Evolutionary conservation across 106 monocot genomes (phyloP).

Genomic region (Acorus gramineus): DNA sequence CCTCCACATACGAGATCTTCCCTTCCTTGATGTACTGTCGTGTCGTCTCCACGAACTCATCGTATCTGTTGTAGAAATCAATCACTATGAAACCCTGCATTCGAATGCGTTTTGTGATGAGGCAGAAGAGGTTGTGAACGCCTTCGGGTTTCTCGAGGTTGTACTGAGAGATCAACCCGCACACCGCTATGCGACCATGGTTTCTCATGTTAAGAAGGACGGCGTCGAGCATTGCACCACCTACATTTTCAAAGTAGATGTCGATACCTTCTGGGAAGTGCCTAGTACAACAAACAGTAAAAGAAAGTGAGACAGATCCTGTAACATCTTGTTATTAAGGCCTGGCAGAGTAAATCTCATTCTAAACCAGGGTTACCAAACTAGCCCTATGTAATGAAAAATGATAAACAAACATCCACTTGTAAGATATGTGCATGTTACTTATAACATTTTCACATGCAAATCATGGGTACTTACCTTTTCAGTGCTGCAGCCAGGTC

Average conservation of each 20-base stretch:
- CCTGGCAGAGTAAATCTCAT: too few relatives aligned
- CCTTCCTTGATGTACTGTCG: constrained; percentile 19
- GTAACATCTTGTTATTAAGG: too few relatives aligned
- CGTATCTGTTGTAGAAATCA: constrained; percentile 15
- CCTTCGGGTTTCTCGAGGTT: constrained; percentile 28
- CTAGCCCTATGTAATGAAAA: too few relatives aligned
- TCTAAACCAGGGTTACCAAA: too few relatives aligned
- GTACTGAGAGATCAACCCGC: constrained; percentile 58
- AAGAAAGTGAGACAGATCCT: not conserved
- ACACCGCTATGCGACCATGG: constrained; percentile 24
- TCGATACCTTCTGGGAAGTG: constrained; percentile 51
- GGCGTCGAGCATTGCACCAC: constrained; percentile 44
- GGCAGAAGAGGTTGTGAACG: constrained; percentile 15
- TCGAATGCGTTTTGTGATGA: constrained; percentile 12
- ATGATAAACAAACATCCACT: too few relatives aligned
- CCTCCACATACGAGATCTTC: constrained; percentile 30
- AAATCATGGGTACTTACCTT: constrained; percentile 9
- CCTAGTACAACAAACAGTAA: constrained; percentile 1
- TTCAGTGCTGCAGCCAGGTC: constrained; percentile 27
- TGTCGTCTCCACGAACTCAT: constrained; percentile 19
- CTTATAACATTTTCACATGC: not conserved
- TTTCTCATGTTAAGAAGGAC: constrained; percentile 45
- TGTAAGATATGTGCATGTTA: too few relatives aligned
- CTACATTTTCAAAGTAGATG: constrained; percentile 53
- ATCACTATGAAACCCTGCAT: constrained; percentile 30